These are phyloP conservation scores for Moesziomyces sp. DNA, from an alignment of 1,284 basidiomycete genomes.

Conservation along the genomic window DNA sequence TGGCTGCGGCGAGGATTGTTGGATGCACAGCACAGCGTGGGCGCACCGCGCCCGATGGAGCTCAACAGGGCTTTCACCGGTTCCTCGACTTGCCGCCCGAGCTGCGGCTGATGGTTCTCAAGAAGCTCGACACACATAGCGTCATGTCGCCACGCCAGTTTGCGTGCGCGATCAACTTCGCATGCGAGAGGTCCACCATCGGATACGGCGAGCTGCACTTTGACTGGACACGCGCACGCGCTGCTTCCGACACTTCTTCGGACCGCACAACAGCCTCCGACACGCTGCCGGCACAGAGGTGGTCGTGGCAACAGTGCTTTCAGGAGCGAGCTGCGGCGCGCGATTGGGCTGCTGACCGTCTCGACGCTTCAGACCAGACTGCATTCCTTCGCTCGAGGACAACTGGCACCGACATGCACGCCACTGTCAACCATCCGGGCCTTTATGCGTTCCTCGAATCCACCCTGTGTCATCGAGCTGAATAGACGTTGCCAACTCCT, in stretches of 20 bases:
- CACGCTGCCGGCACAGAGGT: conserved; percentile 18
- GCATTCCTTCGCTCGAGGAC: not conserved
- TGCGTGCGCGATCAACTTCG: conserved; percentile 32
- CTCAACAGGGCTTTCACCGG: conserved; percentile 6
- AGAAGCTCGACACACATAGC: conserved; percentile 15
- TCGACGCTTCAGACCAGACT: conserved; percentile 6
- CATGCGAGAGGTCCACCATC: conserved; percentile 39
- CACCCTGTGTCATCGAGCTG: conserved; percentile 17
- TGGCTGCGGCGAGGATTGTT: conserved; percentile 16
- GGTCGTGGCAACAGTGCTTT: conserved; percentile 40
- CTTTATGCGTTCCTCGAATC: conserved; percentile 24
- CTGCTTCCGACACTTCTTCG: too few species aligned
- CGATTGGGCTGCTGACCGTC: conserved; percentile 24
- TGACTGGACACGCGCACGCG: conserved; percentile 13
- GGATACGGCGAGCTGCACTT: conserved; percentile 22
- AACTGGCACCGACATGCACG: not conserved
- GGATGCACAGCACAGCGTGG: conserved; percentile 16
- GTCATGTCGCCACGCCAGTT: conserved; percentile 23
- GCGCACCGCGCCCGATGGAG: too few species aligned
- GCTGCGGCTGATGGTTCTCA: conserved; percentile 23
- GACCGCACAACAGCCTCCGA: not conserved
- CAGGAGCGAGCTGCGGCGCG: conserved; percentile 18
- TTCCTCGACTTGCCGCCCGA: conserved; percentile 40
- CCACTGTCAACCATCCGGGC: not conserved
- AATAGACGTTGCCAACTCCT: not conserved